Evolutionary conservation across 1,139 yeast species (phyloP).

Genomic region (Sugiyamaella paludigena): DNA sequence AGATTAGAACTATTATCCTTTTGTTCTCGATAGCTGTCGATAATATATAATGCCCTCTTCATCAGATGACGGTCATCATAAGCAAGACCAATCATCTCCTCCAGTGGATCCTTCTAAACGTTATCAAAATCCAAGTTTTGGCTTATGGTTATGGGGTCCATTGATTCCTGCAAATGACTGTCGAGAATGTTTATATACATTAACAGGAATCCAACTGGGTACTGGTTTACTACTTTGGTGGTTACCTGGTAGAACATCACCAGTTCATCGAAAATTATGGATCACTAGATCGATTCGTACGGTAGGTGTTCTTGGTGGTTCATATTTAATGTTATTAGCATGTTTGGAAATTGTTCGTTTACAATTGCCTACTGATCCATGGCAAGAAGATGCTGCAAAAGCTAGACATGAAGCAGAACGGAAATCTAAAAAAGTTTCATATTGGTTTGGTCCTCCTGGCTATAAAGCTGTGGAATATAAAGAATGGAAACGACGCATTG

Average conservation of each 20-base stretch:
- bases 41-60: not conserved
- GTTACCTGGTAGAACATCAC: constrained; percentile 31
- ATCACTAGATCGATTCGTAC: constrained; percentile 26
- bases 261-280: constrained; percentile 26
- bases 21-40: too few species aligned
- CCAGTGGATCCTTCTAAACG: constrained; percentile 7
- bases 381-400: constrained; percentile 37
- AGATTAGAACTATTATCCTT: too few species aligned
- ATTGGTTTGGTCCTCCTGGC: constrained; percentile 38
- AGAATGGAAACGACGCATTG: constrained; percentile 35
- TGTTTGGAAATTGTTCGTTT: constrained; percentile 33
- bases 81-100: not conserved
- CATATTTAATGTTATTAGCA: constrained; percentile 31
- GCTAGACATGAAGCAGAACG: constrained; percentile 29
- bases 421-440: constrained; percentile 20
- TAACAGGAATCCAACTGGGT: constrained; percentile 31
- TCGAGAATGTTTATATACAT: constrained; percentile 31
- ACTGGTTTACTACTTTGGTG: constrained; percentile 33
- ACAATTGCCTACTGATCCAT: constrained; percentile 35
- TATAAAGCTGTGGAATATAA: constrained; percentile 32
- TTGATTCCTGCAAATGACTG: constrained; percentile 40
- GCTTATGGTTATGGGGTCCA: constrained; percentile 39
- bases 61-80: too few species aligned
- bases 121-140: constrained; percentile 34
- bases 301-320: constrained; percentile 30